Base-by-base conservation (phyloP, 805 yeast species). In the Yamadazyma paraphyllophila region DNA sequence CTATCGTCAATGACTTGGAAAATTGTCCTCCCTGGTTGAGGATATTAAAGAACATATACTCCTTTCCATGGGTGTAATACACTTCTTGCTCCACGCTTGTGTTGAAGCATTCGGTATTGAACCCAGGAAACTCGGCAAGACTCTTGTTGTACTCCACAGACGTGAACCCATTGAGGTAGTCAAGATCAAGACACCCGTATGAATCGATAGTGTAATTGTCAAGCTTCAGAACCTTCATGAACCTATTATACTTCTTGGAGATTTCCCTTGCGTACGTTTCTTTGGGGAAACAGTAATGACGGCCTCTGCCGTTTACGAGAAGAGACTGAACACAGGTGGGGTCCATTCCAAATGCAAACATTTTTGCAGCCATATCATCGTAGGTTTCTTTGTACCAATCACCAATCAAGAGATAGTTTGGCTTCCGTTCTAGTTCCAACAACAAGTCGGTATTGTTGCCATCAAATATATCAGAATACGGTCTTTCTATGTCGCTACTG, bases 331-430 rank as follows among this genome's bases (percentile, higher is more conserved):
- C 54, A 46, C 70, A 66, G 11, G 65, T 53, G 1, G 71, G 70
- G 40, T 66, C 71, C 39, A 65, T 54, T 4, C 68, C 68, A 43
- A 50, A 61, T 20, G 55, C 54, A 35, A 52, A 52, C 68, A 66
- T 62, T 26, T 62, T 63, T 2, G 69, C 63, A 27, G 66, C 64
- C 16, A 72, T 56, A 10, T 55, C 65, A 14, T 61, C 67, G 39
- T 68, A 60, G 30, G 63, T 45, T 2, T 59, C 59, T 41, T 67
- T 69, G 54, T 74, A 76, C 42, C 61, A 54, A 48, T 77, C 81
- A 15, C 63, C 64, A 3, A 74, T 61, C 15, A 73, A 55, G 13
- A 76, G 26, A 6, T 35, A 37, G 9, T 50, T 36, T 5, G 70
- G 69, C 4, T 26, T 14, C 16, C 47, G 48, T 33, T 66, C 71